Evolutionary conservation across 768 basidiomycete genomes (phyloP), one percentile per base, ranked within the genome.

Genomic region (Steccherinum ochraceum): DNA sequence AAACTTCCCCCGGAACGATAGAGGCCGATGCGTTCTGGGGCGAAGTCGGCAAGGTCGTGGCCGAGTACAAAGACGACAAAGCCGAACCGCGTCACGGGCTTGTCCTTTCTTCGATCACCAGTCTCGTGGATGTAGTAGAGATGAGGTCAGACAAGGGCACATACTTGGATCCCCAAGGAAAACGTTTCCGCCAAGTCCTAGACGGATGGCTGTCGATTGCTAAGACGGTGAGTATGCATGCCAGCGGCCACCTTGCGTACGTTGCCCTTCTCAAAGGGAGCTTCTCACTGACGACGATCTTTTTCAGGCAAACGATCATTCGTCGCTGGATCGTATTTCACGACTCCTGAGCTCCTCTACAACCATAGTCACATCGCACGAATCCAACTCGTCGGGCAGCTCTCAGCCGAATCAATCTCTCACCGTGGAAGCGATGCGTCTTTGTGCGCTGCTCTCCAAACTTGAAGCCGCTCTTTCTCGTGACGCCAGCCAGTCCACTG

Each of bases 191-290:
- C 12, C 69, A 70, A 5, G 78, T 86, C 62, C 89, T 86, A 61
- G 86, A 90, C 55, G 80, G 78, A 49, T 89, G 89, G 81, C 74
- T 80, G 56, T 69, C 67, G 18, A 78, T 89, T 55, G 86, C 88
- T 0, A 79, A 78, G 58, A 73, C 73, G 69, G 89, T 85, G 45
- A 51, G 73, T 64, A 24, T 24, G 44, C 0, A 24, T 24, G 26
- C 41, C 2, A 19, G 12, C 2, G 21, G 7, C 13, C 18, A 20
- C 40, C n/a, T 16, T 35, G 7, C 30, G 16, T 35, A 16, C 30
- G 30, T 16, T 35, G 30, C 30, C 7, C 7, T 35, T 35, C 30
- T 7, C 7, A 7, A 7, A 35, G 30, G 30, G 12, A 23, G 4
- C 24, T 45, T 46, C 23, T 20, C 21, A 13, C 49, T 50, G 24